Evolutionary conservation across 1,284 basidiomycete species (phyloP).

Genomic region (Leccinum brunneo-olivaceum): DNA sequence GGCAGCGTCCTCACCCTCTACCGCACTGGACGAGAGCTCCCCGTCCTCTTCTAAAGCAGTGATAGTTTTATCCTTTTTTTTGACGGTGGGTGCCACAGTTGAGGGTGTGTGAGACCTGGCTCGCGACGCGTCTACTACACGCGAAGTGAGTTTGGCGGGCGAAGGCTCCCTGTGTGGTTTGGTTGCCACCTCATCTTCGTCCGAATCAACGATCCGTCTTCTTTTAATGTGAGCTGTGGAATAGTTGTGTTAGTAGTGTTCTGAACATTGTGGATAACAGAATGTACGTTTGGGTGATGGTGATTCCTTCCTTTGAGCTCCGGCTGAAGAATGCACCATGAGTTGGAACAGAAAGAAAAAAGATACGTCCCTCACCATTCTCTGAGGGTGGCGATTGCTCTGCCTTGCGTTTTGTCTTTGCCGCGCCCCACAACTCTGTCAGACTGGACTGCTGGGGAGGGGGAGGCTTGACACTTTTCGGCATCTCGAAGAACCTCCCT

Average conservation of each 20-base stretch:
- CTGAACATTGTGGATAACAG: neutral
- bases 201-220: slow-evolving; percentile 58
- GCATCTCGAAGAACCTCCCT: slow-evolving; percentile 72
- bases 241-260: neutral
- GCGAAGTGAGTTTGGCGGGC: slow-evolving; percentile 1
- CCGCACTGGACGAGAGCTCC: slow-evolving; percentile 32
- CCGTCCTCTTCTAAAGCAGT: slow-evolving; percentile 35
- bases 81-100: slow-evolving; percentile 8
- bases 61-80: slow-evolving; percentile 22
- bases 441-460: slow-evolving; percentile 68
- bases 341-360: slow-evolving; percentile 1
- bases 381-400: slow-evolving; percentile 18
- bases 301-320: slow-evolving; percentile 38
- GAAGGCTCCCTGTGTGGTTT: slow-evolving; percentile 1
- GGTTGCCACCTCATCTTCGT: slow-evolving; percentile 45
- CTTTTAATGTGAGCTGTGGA: slow-evolving; percentile 40
- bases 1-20: slow-evolving; percentile 52
- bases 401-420: slow-evolving; percentile 34
- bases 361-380: slow-evolving; percentile 20
- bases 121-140: slow-evolving; percentile 2
- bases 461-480: slow-evolving; percentile 50
- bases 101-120: slow-evolving; percentile 13
- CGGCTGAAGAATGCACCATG: slow-evolving; percentile 21
- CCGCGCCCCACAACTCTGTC: slow-evolving; percentile 63
- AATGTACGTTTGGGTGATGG: slow-evolving; percentile 22